phyloP scores from a whole-genome alignment of 1,284 basidiomycete species.

The Puccinia coronata region DNA sequence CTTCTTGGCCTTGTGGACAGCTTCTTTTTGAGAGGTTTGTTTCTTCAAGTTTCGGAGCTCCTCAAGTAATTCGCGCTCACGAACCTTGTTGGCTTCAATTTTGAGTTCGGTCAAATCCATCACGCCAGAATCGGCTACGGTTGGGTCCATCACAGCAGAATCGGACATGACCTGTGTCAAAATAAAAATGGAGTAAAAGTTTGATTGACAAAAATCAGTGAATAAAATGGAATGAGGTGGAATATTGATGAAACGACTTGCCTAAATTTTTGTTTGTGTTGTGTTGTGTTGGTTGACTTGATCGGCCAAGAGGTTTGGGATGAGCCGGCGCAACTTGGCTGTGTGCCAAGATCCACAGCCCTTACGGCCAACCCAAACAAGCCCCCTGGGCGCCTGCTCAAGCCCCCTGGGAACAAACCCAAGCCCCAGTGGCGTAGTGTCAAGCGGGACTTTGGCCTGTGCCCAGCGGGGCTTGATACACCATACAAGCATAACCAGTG shows the following conservation, averaged over 20 bases:
- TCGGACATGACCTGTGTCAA: not conserved
- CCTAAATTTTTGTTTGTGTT: not conserved
- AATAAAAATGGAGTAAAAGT: not conserved
- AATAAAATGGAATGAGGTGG: not conserved
- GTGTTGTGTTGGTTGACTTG: not conserved
- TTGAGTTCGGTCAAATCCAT: not conserved
- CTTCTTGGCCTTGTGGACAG: not conserved
- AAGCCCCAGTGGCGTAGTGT: constrained; percentile 1
- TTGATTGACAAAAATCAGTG: not conserved
- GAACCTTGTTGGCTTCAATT: not conserved
- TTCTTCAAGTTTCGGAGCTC: not conserved
- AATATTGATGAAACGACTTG: no score
- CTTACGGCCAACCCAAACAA: no score
- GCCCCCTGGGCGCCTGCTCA: not conserved
- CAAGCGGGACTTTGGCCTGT: no score
- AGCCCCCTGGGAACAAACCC: not conserved
- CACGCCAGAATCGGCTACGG: not conserved
- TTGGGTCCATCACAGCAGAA: not conserved
- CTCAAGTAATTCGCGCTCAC: not conserved
- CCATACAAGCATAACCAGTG: no score
- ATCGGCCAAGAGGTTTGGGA: constrained; percentile 1
- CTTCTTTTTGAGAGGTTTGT: not conserved
- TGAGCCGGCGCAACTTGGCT: not conserved
- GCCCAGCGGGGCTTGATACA: no score
- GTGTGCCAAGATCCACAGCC: not conserved